Evolutionary conservation across 805 yeast species (phyloP), one percentile per base, ranked within the genome.

Genomic region (Yamadazyma phyllophila): DNA sequence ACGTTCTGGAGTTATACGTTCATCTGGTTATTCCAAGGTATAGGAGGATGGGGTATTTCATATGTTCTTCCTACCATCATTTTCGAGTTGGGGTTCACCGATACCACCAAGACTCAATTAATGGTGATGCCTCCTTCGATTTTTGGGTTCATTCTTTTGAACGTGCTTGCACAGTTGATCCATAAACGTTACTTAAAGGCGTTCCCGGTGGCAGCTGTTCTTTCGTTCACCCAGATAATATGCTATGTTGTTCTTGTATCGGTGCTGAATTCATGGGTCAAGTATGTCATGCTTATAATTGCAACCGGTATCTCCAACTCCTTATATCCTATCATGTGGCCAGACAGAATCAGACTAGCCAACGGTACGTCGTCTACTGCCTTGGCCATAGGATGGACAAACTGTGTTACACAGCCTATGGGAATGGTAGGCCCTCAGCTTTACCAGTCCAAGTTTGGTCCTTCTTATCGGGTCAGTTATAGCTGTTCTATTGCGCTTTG

Each of bases 31-130:
- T 52, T 52, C 26, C 55, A 52, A 41, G 55, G 53, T 27, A 41
- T 52, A 29, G 55, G 55, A 3, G 55, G 55, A 13, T 52, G 53
- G 55, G 55, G 55, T 11, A 52, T 52, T 41, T 48, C 58, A 37
- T 45, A 56, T 36, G 54, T 52, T 16, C 44, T 54, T 26, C 60
- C 60, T 20, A 49, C 58, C 3, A 54, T 56, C 20, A 44, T 56
- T n/a, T 51, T 47, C 35, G 44, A 51, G 20, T 46, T 56, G 33
- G 60, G 60, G 3, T 56, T 54, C 40, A 54, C 60, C 10, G 49
- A 51, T 39, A 48, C 55, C 5, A 53, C 54, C 7, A 53, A 50
- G 6, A 53, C 60, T 16, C 60, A 54, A 36, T 45, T 54, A 36
- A 48, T 56, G 49, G 42, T 52, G 12, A 48, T 54, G 44, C 60